Conservation (phyloP, 2,329 filamentous ascomycete genomes). For the Laburnicola sp. region DNA sequence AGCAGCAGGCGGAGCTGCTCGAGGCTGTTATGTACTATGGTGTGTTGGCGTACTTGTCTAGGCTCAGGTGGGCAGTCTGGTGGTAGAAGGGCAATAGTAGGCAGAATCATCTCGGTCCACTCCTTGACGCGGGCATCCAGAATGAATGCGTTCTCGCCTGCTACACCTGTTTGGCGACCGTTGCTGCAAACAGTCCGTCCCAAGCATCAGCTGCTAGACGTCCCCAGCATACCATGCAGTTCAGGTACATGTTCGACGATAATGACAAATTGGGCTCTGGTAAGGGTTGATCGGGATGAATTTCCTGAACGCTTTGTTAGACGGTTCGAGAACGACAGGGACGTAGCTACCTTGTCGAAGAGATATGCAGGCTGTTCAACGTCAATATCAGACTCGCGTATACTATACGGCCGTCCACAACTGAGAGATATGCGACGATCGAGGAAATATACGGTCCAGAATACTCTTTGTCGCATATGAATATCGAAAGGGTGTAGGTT, state of each 20-base stretch:
- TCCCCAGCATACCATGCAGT: slow-evolving; percentile 30
- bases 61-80: slow-evolving; percentile 11
- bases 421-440: slow-evolving; percentile 37
- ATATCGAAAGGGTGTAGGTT: slow-evolving; percentile 18
- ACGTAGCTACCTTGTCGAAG: slow-evolving; percentile 22
- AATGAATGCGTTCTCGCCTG: slow-evolving; percentile 14
- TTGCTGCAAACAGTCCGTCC: slow-evolving; percentile 24
- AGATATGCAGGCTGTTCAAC: slow-evolving; percentile 26
- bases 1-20: slow-evolving; percentile 32
- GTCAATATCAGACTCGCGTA: slow-evolving; percentile 34
- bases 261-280: slow-evolving; percentile 14
- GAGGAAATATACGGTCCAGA: slow-evolving; percentile 34
- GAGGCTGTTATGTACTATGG: slow-evolving; percentile 24
- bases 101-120: slow-evolving; percentile 12
- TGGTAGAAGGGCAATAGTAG: slow-evolving; percentile 17
- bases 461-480: slow-evolving; percentile 30
- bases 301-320: slow-evolving; percentile 13
- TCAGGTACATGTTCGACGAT: slow-evolving; percentile 26
- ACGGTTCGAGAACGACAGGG: not conserved
- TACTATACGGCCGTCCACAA: slow-evolving; percentile 35
- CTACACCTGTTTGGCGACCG: slow-evolving; percentile 6
- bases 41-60: slow-evolving; percentile 17
- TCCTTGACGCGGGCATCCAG: slow-evolving; percentile 21
- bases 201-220: slow-evolving; percentile 27
- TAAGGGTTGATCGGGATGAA: slow-evolving; percentile 17